Conservation (phyloP, 495 filamentous ascomycete species). For the Lophium mytilinum region DNA sequence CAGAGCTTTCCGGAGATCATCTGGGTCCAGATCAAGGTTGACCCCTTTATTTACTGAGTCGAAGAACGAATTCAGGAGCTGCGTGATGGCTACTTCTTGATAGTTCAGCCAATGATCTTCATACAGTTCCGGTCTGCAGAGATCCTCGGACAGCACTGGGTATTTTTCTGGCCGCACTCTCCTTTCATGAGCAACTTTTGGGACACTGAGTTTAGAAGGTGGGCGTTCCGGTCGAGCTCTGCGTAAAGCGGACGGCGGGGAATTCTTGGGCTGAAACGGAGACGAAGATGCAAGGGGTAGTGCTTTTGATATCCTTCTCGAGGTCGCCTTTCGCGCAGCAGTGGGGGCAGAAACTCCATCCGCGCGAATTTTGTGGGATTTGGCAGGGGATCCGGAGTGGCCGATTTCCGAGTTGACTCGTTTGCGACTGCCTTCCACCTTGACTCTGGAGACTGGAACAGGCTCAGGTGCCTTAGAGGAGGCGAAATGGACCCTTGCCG, state of each 20-base stretch:
- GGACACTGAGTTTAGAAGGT: conserved; percentile 20
- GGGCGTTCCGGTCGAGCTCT: conserved; percentile 2
- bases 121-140: conserved; percentile 50
- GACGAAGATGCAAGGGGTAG: conserved; percentile 12
- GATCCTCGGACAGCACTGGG: conserved; percentile 47
- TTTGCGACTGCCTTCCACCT: conserved; percentile 11
- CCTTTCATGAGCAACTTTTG: conserved; percentile 14
- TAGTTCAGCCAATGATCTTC: conserved; percentile 59
- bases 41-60: conserved; percentile 26
- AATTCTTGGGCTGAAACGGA: conserved; percentile 19
- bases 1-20: conserved; percentile 34
- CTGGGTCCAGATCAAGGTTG: conserved; percentile 5
- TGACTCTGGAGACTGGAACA: conserved; percentile 3
- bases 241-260: conserved; percentile 22
- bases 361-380: conserved; percentile 17
- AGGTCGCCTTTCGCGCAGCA: neutral
- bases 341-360: conserved; percentile 6
- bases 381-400: conserved; percentile 17
- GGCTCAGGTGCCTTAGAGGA: conserved; percentile 5
- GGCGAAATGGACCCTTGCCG: conserved; percentile 18
- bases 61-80: conserved; percentile 52
- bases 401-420: conserved; percentile 15
- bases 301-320: neutral
- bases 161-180: conserved; percentile 33
- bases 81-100: conserved; percentile 54